Conservation (phyloP, 805 yeast species). For the Candida morakotiae region DNA sequence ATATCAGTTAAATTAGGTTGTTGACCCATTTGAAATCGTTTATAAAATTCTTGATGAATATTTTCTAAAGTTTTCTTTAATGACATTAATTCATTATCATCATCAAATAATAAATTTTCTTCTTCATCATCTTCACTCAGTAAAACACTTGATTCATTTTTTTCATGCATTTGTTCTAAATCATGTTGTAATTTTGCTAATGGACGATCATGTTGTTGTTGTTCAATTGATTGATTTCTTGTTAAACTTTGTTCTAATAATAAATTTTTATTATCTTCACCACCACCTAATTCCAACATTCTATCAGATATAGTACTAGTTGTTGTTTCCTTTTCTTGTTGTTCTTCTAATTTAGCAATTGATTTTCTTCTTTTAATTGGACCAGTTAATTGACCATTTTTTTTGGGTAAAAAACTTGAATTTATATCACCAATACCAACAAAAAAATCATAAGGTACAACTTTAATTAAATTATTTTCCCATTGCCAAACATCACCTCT, state of each 20-base stretch:
- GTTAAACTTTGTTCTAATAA: slow-evolving; percentile 56
- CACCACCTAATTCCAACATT: slow-evolving; percentile 42
- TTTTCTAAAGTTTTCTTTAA: slow-evolving; percentile 57
- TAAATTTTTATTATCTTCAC: slow-evolving; percentile 45
- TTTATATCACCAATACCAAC: slow-evolving; percentile 98
- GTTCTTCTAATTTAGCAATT: slow-evolving; percentile 52
- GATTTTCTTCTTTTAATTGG: slow-evolving; percentile 61
- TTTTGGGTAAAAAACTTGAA: slow-evolving; percentile 84
- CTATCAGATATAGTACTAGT: slow-evolving; percentile 29
- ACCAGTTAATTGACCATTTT: slow-evolving; percentile 51
- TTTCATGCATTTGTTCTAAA: slow-evolving; percentile 42
- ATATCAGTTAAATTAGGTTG: slow-evolving; percentile 63
- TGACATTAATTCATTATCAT: slow-evolving; percentile 70
- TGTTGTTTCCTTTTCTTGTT: background rate
- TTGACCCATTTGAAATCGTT: slow-evolving; percentile 23
- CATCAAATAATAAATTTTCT: slow-evolving; percentile 64
- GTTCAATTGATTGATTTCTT: slow-evolving; percentile 67
- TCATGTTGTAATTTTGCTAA: slow-evolving; percentile 77
- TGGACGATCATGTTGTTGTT: slow-evolving; percentile 79
- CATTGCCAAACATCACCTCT: slow-evolving; percentile 99
- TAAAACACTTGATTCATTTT: slow-evolving; percentile 16
- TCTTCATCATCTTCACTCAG: slow-evolving; percentile 29
- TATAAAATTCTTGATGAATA: slow-evolving; percentile 68
- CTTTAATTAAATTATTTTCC: slow-evolving; percentile 88
- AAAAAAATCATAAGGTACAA: slow-evolving; percentile 91